These are phyloP conservation scores for Paradendryphiella salina DNA, from an alignment of 2,329 filamentous ascomycete species.

Conservation along the genomic window DNA sequence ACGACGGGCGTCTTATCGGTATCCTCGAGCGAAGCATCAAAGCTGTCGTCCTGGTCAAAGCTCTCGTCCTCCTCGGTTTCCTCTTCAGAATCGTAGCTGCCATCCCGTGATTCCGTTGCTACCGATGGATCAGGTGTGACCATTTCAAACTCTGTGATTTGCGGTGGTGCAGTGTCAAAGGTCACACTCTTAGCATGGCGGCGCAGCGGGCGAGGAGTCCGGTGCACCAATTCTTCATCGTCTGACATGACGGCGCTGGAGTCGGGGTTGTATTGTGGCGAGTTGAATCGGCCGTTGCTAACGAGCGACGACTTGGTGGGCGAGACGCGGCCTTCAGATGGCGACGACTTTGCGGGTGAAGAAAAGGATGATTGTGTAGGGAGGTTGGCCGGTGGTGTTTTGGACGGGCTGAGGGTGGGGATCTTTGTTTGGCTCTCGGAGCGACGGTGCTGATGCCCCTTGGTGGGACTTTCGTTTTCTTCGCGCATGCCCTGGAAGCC, in stretches of 20 bases:
- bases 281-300: constrained; percentile 60
- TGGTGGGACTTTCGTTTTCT: constrained; percentile 30
- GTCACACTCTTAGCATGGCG: constrained; percentile 96
- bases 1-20: constrained; percentile 97
- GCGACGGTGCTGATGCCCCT: constrained; percentile 48
- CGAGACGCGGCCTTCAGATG: constrained; percentile 59
- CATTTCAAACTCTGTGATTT: constrained; percentile 98
- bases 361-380: constrained; percentile 55
- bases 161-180: constrained; percentile 89
- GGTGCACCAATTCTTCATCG: constrained; percentile 60
- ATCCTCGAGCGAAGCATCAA: constrained; percentile 92
- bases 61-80: constrained; percentile 72
- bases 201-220: constrained; percentile 69
- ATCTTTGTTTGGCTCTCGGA: constrained; percentile 65
- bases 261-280: constrained; percentile 48
- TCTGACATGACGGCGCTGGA: constrained; percentile 41
- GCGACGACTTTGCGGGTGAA: constrained; percentile 31
- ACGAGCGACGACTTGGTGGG: constrained; percentile 90
- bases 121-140: constrained; percentile 93
- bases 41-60: constrained; percentile 77
- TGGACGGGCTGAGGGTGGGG: constrained; percentile 61
- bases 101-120: constrained; percentile 85
- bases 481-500: constrained; percentile 54
- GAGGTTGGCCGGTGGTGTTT: constrained; percentile 60
- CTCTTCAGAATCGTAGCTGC: constrained; percentile 78